phyloP scores from a whole-genome alignment of 192 early-diverging fungal genomes.

The Borealophlyctis nickersoniae region DNA sequence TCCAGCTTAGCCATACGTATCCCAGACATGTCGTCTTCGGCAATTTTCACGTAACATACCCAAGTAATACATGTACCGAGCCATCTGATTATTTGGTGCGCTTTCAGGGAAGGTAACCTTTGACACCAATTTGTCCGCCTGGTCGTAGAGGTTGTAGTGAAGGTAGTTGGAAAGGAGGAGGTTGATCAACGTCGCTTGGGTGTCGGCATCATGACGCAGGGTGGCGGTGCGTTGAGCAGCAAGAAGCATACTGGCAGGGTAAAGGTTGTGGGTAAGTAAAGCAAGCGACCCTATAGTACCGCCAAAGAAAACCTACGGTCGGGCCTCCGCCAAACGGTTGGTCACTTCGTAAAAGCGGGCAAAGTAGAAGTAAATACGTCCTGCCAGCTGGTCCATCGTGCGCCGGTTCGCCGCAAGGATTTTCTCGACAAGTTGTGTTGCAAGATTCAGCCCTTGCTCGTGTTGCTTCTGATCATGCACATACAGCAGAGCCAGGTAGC shows the following conservation, averaged over 20 bases:
- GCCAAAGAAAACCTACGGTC: conserved; percentile 62
- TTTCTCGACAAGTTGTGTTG: conserved; percentile 60
- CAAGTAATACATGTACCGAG: conserved; percentile 94
- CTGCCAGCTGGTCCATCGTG: conserved; percentile 85
- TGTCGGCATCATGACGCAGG: conserved; percentile 85
- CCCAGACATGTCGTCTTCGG: too few species aligned
- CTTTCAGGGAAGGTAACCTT: conserved; percentile 86
- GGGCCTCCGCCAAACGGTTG: conserved; percentile 66
- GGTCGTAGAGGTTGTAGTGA: conserved; percentile 92
- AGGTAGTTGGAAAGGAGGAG: conserved; percentile 90
- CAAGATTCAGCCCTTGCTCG: conserved; percentile 68
- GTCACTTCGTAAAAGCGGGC: conserved; percentile 84
- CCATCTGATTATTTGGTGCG: conserved; percentile 89
- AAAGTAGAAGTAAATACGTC: conserved; percentile 91
- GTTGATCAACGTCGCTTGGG: conserved; percentile 88
- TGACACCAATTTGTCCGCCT: conserved; percentile 93
- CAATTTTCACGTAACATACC: too few species aligned
- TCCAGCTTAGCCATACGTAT: too few species aligned
- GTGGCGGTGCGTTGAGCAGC: conserved; percentile 88
- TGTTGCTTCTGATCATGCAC: conserved; percentile 75
- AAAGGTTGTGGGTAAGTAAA: conserved; percentile 7
- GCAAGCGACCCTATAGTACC: background rate
- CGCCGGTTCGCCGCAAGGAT: conserved; percentile 75
- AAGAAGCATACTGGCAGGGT: conserved; percentile 58
- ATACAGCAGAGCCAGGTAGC: conserved; percentile 74